These are phyloP conservation scores for Moesziomyces antarcticus DNA, from an alignment of 1,284 basidiomycete species.

Conservation along the genomic window DNA sequence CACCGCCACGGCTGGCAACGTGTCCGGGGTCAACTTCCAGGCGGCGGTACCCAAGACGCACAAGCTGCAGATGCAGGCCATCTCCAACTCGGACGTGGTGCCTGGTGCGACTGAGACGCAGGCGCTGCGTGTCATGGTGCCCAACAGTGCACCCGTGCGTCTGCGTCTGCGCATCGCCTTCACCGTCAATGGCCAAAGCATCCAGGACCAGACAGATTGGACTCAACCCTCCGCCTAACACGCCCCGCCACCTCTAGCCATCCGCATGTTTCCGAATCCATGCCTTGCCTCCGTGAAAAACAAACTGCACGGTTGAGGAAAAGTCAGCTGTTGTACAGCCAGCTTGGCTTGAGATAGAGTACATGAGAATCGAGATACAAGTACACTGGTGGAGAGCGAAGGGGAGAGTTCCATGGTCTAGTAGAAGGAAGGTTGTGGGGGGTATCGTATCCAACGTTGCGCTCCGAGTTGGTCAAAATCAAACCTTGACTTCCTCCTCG, in stretches of 20 bases:
- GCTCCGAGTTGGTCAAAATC: not conserved
- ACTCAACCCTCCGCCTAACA: constrained; percentile 25
- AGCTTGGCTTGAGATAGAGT: not conserved
- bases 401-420: not conserved
- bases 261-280: not conserved
- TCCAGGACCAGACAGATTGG: constrained; percentile 93
- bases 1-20: constrained; percentile 72
- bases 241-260: not conserved
- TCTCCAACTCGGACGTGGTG: constrained; percentile 83
- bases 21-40: constrained; percentile 83
- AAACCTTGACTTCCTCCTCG: constrained; percentile 72
- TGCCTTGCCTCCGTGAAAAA: not conserved
- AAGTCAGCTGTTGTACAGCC: not conserved
- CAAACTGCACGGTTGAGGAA: not conserved
- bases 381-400: not conserved
- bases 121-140: constrained; percentile 90
- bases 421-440: not conserved
- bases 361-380: not conserved
- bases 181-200: constrained; percentile 72
- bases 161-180: constrained; percentile 87
- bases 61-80: constrained; percentile 97
- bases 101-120: constrained; percentile 89
- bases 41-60: constrained; percentile 98
- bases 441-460: not conserved
- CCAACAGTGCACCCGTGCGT: constrained; percentile 82